Evolutionary conservation across 257 asterid genomes (phyloP).

Genomic region (Capsicum rhomboideum): DNA sequence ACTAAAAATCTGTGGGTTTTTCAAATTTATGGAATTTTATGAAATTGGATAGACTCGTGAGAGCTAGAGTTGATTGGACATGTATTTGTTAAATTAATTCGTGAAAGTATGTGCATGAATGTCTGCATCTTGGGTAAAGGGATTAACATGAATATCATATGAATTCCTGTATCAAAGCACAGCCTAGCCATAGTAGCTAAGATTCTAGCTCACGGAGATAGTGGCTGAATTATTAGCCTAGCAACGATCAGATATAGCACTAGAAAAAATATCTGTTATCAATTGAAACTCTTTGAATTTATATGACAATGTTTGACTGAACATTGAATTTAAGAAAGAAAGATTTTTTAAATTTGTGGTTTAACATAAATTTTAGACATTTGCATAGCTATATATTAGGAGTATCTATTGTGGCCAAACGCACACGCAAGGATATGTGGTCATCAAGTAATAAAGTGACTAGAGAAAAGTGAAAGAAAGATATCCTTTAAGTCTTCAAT

Average conservation of each 20-base stretch:
- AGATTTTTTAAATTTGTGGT: no score
- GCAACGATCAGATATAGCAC: background rate
- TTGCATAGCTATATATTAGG: no score
- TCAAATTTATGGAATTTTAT: background rate
- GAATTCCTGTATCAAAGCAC: background rate
- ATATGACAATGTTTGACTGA: background rate
- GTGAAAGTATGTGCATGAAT: background rate
- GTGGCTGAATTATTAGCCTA: background rate
- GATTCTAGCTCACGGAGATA: background rate
- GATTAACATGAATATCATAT: constrained; percentile 10
- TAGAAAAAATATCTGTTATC: background rate
- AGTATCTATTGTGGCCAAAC: no score
- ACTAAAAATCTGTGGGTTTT: background rate
- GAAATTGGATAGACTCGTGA: constrained; percentile 4
- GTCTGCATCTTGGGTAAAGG: background rate
- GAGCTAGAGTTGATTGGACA: background rate
- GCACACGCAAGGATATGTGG: no score
- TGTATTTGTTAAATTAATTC: background rate
- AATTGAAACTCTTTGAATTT: background rate
- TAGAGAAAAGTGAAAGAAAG: no score
- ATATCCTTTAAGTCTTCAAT: no score
- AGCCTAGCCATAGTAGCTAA: background rate
- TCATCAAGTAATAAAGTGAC: no score
- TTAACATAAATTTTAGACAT: no score
- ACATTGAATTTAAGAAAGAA: no score